A percentile compares a stretch with the other conserved stretches of the same genome.
phyloP scores from a whole-genome alignment of 306 rosid species.

The Pyrus bretschneideri region DNA sequence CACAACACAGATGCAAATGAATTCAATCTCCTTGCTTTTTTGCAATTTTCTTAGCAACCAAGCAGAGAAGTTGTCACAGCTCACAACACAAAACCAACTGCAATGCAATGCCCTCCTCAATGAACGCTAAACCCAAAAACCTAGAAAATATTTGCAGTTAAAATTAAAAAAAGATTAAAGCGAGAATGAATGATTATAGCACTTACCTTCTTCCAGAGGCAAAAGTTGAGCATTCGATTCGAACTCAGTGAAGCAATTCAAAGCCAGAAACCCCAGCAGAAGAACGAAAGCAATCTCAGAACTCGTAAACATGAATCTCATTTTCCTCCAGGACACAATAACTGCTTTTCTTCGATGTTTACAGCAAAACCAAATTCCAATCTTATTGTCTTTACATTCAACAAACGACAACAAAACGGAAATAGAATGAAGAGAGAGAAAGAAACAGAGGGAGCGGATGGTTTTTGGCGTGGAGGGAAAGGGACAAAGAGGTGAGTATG shows the following conservation, averaged over 20 bases:
- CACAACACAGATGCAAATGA: background rate
- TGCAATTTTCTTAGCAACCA: background rate
- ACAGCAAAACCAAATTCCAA: background rate
- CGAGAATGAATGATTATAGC: background rate
- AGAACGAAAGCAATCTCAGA: slow-evolving; percentile 18
- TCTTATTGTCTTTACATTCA: background rate
- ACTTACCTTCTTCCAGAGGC: slow-evolving; percentile 68
- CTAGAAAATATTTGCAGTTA: background rate
- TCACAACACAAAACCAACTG: background rate
- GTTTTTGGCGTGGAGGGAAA: background rate
- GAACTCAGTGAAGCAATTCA: slow-evolving; percentile 34
- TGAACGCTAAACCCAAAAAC: background rate
- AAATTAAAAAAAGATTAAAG: background rate
- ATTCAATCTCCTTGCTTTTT: background rate
- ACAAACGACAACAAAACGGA: background rate
- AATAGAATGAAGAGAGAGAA: background rate
- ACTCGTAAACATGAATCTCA: slow-evolving; percentile 30
- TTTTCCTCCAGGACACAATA: background rate
- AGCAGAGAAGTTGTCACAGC: background rate
- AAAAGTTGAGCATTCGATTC: slow-evolving; percentile 54
- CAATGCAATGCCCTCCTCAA: background rate
- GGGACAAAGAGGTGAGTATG: background rate
- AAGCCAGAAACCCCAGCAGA: slow-evolving; percentile 18
- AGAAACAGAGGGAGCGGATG: background rate
- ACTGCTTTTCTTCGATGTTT: background rate